These are phyloP conservation scores for Erythrobasidium hasegawianum DNA, from an alignment of 1,284 basidiomycete species.

Conservation along the genomic window DNA sequence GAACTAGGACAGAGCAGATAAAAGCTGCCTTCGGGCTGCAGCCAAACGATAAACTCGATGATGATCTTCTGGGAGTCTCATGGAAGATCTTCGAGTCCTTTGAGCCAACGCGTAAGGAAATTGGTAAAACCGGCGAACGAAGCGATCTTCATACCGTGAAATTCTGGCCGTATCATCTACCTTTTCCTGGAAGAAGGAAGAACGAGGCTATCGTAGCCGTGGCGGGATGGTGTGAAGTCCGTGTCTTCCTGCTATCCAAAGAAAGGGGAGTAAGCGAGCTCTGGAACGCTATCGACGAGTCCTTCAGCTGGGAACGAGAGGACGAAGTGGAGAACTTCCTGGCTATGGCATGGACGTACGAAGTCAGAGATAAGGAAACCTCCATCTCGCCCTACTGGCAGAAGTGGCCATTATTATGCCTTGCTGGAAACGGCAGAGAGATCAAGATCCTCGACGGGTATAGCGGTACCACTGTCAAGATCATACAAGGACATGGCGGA, in stretches of 20 bases:
- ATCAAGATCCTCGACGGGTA: conserved; percentile 31
- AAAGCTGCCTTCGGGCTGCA: neutral
- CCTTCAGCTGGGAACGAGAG: conserved; percentile 15
- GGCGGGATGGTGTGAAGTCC: conserved; percentile 25
- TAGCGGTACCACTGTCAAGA: conserved; percentile 17
- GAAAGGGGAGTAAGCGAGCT: conserved; percentile 17
- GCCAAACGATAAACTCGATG: neutral
- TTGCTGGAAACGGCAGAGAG: conserved; percentile 18
- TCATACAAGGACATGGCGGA: conserved; percentile 30
- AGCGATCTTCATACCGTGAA: conserved; percentile 27
- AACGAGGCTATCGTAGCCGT: conserved; percentile 30
- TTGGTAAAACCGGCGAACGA: neutral
- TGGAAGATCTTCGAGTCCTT: conserved; percentile 10
- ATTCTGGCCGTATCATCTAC: conserved; percentile 32
- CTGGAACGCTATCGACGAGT: conserved; percentile 32
- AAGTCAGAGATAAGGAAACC: neutral
- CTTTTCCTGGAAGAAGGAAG: conserved; percentile 19
- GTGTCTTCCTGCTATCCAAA: conserved; percentile 17
- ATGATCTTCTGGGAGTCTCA: neutral
- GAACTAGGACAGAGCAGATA: neutral
- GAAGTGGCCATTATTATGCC: conserved; percentile 25
- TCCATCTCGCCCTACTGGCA: conserved; percentile 15
- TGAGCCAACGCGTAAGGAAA: neutral
- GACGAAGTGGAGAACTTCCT: conserved; percentile 9
- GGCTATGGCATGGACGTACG: conserved; percentile 26